Evolutionary conservation across 768 basidiomycete species (phyloP), one percentile per base, ranked within the genome.

Genomic region (Boletellus emodensis): DNA sequence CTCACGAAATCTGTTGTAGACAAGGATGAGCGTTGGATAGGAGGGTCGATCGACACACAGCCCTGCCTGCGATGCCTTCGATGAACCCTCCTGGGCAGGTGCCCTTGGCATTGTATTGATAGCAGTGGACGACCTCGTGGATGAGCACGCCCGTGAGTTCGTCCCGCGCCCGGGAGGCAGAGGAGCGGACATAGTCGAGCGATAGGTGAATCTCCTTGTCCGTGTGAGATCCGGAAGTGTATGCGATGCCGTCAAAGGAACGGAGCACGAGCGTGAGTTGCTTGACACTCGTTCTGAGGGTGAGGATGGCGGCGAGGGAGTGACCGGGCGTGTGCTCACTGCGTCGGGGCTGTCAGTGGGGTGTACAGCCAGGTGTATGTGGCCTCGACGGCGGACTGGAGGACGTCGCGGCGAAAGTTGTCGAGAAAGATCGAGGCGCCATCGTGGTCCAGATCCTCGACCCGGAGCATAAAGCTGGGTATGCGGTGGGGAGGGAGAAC

Each of bases 121-220:
- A 90, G 60, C 85, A 90, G 55, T 91, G 89, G 6, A 88, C 87
- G 61, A 85, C 76, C 67, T 91, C 87, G 62, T 87, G 88, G 33
- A 77, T 71, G 3, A 91, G 71, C 3, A 90, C 86, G 4, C 88
- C 89, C 37, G 70, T 55, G 43, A 90, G 83, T 68, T 91, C 88
- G 41, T 84, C 75, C 26, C 68, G 61, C 47, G 79, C 73, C 36
- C 74, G 70, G 50, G 69, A 48, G 13, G 61, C 61, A 32, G 65
- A 68, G 46, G 72, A 70, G 44, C 68, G 68, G 65, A 90, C 75
- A 66, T 90, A 80, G 42, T 83, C 74, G 20, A 85, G 75, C 7
- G 86, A 84, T 43, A 89, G 75, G 60, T 87, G 82, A 28, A 90
- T 83, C 68, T 90, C 84, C 70, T 91, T 90, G 64, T 81, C 72